Evolutionary conservation across 495 filamentous ascomycete genomes (phyloP).

Genomic region (Aspergillus haitiensis): DNA sequence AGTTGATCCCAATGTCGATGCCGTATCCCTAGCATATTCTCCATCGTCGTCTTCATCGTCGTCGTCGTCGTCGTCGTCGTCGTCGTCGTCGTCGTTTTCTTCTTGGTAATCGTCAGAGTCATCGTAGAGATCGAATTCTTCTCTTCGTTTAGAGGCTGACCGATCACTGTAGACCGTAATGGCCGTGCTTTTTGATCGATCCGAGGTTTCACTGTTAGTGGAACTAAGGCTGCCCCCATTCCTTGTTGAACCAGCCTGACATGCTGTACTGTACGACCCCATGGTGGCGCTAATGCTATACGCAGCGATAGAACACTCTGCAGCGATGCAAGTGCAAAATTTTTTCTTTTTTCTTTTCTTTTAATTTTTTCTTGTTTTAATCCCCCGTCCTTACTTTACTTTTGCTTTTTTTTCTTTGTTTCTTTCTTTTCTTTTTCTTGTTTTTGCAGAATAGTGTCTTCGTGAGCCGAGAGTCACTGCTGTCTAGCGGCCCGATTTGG

Average conservation of each 20-base stretch:
- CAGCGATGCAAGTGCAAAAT: constrained; percentile 8
- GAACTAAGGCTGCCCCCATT: constrained; percentile 55
- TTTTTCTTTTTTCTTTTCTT: background rate
- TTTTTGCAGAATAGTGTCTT: constrained; percentile 7
- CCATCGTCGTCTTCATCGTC: constrained; percentile 21
- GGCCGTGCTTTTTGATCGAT: constrained; percentile 65
- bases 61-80: constrained; percentile 4
- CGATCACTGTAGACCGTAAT: constrained; percentile 64
- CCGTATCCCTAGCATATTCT: constrained; percentile 60
- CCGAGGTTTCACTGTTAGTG: constrained; percentile 62
- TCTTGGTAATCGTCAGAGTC: constrained; percentile 5
- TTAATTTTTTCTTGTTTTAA: background rate
- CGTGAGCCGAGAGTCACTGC: constrained; percentile 1
- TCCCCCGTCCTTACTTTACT: no score
- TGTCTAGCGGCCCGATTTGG: constrained; percentile 19
- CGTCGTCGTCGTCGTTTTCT: background rate
- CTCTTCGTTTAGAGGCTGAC: constrained; percentile 48
- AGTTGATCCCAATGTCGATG: constrained; percentile 80
- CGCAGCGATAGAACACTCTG: constrained; percentile 1
- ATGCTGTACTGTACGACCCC: constrained; percentile 38
- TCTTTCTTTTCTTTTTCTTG: background rate
- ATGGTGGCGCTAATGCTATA: constrained; percentile 28
- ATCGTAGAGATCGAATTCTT: constrained; percentile 35
- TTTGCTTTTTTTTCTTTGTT: no score
- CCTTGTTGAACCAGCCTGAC: constrained; percentile 27